Base-by-base conservation (phyloP, 108 stramenopile genomes). In the Nitzschia sp. region DNA sequence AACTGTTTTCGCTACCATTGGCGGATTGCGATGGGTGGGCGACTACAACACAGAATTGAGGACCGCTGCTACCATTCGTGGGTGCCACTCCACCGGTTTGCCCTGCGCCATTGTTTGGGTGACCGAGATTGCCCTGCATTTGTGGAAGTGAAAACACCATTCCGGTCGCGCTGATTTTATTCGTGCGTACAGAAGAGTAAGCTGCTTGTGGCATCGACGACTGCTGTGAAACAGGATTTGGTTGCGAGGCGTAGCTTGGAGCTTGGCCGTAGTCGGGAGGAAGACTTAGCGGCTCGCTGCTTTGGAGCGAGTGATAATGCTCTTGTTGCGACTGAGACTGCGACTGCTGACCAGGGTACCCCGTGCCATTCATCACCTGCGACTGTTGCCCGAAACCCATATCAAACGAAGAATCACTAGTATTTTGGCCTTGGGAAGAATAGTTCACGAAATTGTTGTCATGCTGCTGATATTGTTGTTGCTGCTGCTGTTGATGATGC, bases 131-230 rank as follows among this genome's bases (percentile, higher is more conserved):
- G n/a, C n/a, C n/a, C n/a, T n/a, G n/a, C n/a, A 16, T 4, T 50
- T 21, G 38, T 50, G 62, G 34, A 63, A 30, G 2, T 15, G 60
- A 1, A 55, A 61, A 54, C 1, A 25, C 27, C 6, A 53, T 33
- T 16, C 61, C 61, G 27, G 19, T 53, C 9, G 50, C 38, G 48
- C 50, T 65, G 21, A 69, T 32, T 23, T 69, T 22, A 32, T 64
- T 52, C 32, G 36, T 56, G n/a, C 62, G 50, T 1, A 69, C 13
- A 22, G 72, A 46, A 25, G 46, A 44, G 25, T 19, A 21, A 50
- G 4, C 19, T 16, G 16, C 21, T n/a, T 50, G 48, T 50, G 9
- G 48, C 5, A 22, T 6, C 13, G 38, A 6, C 6, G 13, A 11
- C 6, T 41, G 38, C 13, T 41, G 38, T 41, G 6, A 13, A 11